Evolutionary conservation across 2,329 filamentous ascomycete genomes (phyloP), one percentile per base, ranked within the genome.

Genomic region (Aplosporella prunicola): DNA sequence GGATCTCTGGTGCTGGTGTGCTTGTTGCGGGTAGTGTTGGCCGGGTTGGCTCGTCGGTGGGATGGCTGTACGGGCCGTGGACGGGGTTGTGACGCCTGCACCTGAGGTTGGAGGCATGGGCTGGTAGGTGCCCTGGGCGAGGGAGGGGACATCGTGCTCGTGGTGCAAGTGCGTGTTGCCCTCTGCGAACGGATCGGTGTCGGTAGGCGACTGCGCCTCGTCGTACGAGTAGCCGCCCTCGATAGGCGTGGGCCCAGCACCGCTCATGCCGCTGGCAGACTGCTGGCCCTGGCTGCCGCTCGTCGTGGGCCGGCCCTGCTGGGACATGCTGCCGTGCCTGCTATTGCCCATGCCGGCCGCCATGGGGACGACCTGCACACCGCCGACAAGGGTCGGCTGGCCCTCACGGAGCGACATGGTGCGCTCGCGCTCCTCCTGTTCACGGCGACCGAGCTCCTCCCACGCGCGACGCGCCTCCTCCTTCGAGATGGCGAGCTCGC

Each of bases 341-440:
- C 71, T 75, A n/a, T n/a, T n/a, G 3, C 72, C 69, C 9, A 78
- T 69, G 8, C 79, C 79, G 47, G 82, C 80, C 30, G 80, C 80
- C 84, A 93, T 93, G 5, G 91, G 91, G 13, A 96, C 84, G 9
- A 98, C 91, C 53, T 95, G 88, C 9, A 96, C 86, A 27, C 89
- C 89, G 32, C 88, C 87, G 7, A 98, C 83, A 32, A 93, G 70
- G 1, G 87, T 95, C 10, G 89, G 84, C 43, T 87, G 78, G 5
- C 91, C 91, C 45, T 83, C 82, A 51, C 91, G 80, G 16, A 98
- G 67, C n/a, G 85, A 87, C 18, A 77, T 71, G 2, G 84, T 91
- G 30, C 85, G 76, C 45, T 95, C 88, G 5, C 89, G 78, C 60
- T 95, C 89, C 60, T 93, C 85, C 54, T 95, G 86, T 60, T 96